Evolutionary conservation across 257 asterid species (phyloP), one percentile per base, ranked within the genome.

Genomic region (Rubia yunnanensis): DNA sequence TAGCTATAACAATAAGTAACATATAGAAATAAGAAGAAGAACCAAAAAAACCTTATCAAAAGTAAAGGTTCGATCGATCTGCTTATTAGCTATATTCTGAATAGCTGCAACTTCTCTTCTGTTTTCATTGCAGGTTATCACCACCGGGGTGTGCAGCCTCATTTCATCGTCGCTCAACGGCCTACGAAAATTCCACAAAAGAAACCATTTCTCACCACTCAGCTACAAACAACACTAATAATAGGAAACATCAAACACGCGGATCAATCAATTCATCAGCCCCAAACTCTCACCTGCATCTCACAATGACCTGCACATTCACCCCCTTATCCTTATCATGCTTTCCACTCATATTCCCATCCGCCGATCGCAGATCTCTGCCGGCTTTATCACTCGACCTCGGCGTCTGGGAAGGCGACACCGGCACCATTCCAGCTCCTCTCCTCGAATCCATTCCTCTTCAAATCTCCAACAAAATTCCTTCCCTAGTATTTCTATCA

Each of bases 51-150:
- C 99, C 99, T 90, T 94, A 73, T 94, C 99, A 76, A 94, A 94
- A 64, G 77, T 74, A 77, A 94, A 94, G 55, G 97, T 90, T 80
- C 95, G 82, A 76, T 94, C 97, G 73, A 88, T 94, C 80, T 94
- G 99, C 91, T 94, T 94, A 79, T 94, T 94, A 50, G 99, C 99
- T 72, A 94, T 94, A 78, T 74, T 90, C 82, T 94, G 99, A 76
- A 86, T 82, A 58, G 99, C 97, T 66, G 81, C 81, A 63, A 94
- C 85, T 90, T 94, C 99, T 73, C 95, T 82, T 77, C 85, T 84
- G 79, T 78, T 85, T 67, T 90, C 99, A 69, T 85, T 88, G 87
- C 97, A 94, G 60, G 95, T 72, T 74, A 94, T 53, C 74, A 86
- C 99, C 72, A 81, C 88, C 36, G 98, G 97, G 41, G 95, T 88